These are phyloP conservation scores for Didymella lethalis DNA, from an alignment of 2,329 filamentous ascomycete species.

Conservation along the genomic window DNA sequence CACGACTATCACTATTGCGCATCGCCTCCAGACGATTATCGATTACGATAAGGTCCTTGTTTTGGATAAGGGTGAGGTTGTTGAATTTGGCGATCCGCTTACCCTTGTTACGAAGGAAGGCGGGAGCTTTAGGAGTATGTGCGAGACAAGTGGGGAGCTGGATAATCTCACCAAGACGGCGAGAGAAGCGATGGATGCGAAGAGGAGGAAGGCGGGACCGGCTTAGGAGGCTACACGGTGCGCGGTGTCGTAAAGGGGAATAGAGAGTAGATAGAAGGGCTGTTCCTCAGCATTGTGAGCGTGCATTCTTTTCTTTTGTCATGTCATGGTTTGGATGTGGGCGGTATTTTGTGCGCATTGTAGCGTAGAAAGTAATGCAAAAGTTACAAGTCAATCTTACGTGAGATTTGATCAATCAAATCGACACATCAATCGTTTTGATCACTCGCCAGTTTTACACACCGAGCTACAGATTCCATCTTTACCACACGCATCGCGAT, in stretches of 20 bases:
- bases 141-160: conserved; percentile 69
- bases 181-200: conserved; percentile 54
- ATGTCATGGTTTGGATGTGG: not conserved
- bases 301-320: not conserved
- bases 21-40: conserved; percentile 93
- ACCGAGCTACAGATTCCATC: too few species aligned
- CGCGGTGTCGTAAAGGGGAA: not conserved
- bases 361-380: conserved; percentile 3
- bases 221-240: not conserved
- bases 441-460: too few species aligned
- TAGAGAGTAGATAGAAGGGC: not conserved
- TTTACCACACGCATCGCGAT: too few species aligned
- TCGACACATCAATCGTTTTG: too few species aligned
- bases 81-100: conserved; percentile 91
- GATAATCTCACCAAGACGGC: conserved; percentile 65
- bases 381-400: not conserved
- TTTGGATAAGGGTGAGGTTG: conserved; percentile 83
- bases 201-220: not conserved
- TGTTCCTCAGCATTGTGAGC: not conserved
- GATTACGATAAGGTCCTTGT: conserved; percentile 98
- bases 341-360: conserved; percentile 4
- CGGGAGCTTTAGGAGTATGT: conserved; percentile 73
- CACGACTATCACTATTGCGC: conserved; percentile 96
- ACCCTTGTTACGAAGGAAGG: conserved; percentile 70
- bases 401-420: too few species aligned